These are phyloP conservation scores for Alloteropsis semialata DNA, from an alignment of 176 grass and related monocot species.

Conservation along the genomic window DNA sequence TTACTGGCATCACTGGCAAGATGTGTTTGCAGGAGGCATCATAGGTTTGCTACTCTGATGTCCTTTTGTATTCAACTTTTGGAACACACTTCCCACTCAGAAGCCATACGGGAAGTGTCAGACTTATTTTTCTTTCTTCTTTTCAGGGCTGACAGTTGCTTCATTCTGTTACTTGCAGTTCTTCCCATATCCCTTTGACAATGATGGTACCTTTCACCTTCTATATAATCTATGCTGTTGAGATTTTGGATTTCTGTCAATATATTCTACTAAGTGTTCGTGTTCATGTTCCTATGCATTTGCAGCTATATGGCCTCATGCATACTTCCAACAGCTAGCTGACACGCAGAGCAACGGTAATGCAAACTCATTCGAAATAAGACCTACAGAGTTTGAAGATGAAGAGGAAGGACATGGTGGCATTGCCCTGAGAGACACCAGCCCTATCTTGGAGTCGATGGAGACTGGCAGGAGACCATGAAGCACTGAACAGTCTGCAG, in stretches of 20 bases:
- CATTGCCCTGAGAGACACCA: constrained; percentile 25
- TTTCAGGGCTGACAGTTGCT: constrained; percentile 51
- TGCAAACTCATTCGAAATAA: constrained; percentile 1
- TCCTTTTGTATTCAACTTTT: background rate
- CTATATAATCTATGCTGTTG: constrained; percentile 7
- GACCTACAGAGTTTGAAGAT: constrained; percentile 28
- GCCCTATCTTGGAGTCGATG: constrained; percentile 34
- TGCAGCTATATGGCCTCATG: constrained; percentile 55
- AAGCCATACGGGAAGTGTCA: background rate
- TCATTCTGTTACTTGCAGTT: constrained; percentile 65
- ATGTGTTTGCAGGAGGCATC: constrained; percentile 51
- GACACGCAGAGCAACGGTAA: constrained; percentile 28
- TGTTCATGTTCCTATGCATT: constrained; percentile 7
- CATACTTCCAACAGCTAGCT: constrained; percentile 49
- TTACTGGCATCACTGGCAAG: constrained; percentile 74
- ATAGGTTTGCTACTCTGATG: constrained; percentile 34
- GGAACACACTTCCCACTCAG: background rate
- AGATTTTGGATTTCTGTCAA: background rate
- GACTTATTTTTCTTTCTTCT: constrained; percentile 2
- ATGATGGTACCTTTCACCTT: constrained; percentile 32
- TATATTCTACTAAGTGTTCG: background rate
- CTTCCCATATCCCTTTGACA: constrained; percentile 55
- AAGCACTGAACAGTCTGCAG: background rate
- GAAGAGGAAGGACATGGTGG: background rate
- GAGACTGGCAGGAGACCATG: constrained; percentile 36